Conservation (phyloP, 768 basidiomycete species). For the Saitozyma podzolica region DNA sequence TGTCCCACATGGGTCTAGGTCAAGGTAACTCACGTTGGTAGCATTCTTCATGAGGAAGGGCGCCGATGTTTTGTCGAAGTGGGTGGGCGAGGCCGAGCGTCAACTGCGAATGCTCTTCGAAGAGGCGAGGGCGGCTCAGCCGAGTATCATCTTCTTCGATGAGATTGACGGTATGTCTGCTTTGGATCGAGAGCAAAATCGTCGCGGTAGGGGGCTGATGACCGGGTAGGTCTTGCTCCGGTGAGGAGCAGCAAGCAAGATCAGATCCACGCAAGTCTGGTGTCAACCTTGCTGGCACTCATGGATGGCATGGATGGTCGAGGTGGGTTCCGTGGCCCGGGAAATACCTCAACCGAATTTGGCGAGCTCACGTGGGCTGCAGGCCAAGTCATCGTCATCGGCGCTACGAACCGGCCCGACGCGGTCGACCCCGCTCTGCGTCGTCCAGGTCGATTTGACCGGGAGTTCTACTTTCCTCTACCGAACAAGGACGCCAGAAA, state of each 20-base stretch:
- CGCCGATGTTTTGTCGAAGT: slow-evolving; percentile 95
- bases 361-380: too few relatives aligned
- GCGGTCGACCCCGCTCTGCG: slow-evolving; percentile 95
- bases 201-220: neutral
- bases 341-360: too few relatives aligned
- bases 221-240: slow-evolving; percentile 67
- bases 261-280: slow-evolving; percentile 97
- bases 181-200: neutral
- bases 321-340: too few relatives aligned
- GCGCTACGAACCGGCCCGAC: slow-evolving; percentile 95
- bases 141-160: slow-evolving; percentile 98
- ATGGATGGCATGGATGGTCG: slow-evolving; percentile 99
- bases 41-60: slow-evolving; percentile 99
- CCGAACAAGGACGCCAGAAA: slow-evolving; percentile 80
- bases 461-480: slow-evolving; percentile 96
- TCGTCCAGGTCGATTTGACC: slow-evolving; percentile 90
- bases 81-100: slow-evolving; percentile 98
- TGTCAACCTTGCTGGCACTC: slow-evolving; percentile 88
- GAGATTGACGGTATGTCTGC: slow-evolving; percentile 79
- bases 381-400: slow-evolving; percentile 93
- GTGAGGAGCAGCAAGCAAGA: slow-evolving; percentile 98
- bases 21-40: slow-evolving; percentile 45
- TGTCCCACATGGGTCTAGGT: neutral
- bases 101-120: slow-evolving; percentile 93
- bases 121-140: slow-evolving; percentile 87